Evolutionary conservation across 306 rosid genomes (phyloP).

Genomic region (Vachellia collinsii): DNA sequence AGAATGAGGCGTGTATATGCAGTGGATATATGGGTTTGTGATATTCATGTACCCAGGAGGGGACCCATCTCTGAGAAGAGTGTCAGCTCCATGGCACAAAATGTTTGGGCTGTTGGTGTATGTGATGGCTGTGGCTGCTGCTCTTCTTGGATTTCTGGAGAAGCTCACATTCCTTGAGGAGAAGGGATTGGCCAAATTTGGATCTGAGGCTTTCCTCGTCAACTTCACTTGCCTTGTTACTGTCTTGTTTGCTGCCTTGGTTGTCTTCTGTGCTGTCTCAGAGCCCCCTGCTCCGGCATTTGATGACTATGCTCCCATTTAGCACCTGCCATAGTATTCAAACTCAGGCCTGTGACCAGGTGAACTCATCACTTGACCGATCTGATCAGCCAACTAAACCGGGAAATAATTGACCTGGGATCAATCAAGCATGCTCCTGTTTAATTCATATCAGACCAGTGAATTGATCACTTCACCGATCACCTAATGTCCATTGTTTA

Average conservation of each 20-base stretch:
- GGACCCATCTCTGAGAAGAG: slow-evolving; percentile 42
- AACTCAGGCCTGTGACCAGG: background rate
- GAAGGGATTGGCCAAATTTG: slow-evolving; percentile 62
- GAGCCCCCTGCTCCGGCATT: slow-evolving; percentile 46
- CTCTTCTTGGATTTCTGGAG: slow-evolving; percentile 75
- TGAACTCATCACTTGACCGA: no score
- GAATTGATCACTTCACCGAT: no score
- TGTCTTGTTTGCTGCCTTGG: slow-evolving; percentile 65
- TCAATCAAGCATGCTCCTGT: no score
- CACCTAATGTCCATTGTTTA: background rate
- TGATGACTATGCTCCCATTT: slow-evolving; percentile 43
- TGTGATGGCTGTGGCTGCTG: slow-evolving; percentile 64
- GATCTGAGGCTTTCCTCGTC: slow-evolving; percentile 86
- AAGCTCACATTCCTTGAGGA: slow-evolving; percentile 85
- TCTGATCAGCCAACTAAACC: no score
- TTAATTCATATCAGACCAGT: no score
- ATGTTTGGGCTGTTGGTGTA: slow-evolving; percentile 61
- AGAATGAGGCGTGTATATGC: background rate
- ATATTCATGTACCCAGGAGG: slow-evolving; percentile 83
- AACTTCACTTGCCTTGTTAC: slow-evolving; percentile 83
- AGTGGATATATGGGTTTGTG: slow-evolving; percentile 84
- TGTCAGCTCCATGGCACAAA: slow-evolving; percentile 79
- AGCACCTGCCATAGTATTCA: background rate
- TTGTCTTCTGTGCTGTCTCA: slow-evolving; percentile 62
- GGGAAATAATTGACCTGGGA: background rate